These are phyloP conservation scores for Aurinia saxatilis DNA, from an alignment of 345 rosid genomes.

Conservation along the genomic window DNA sequence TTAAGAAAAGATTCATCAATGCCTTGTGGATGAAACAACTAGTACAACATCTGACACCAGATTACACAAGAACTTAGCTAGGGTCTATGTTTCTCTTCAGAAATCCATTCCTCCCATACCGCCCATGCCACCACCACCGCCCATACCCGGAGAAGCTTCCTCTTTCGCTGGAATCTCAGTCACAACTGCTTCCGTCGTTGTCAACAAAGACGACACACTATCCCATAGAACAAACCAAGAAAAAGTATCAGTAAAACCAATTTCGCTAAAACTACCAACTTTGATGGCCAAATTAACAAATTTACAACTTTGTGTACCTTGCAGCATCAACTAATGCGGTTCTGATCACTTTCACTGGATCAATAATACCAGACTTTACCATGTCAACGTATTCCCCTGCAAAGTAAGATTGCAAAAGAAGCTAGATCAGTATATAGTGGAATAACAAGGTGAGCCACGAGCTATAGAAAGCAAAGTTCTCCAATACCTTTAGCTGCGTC, in stretches of 20 bases:
- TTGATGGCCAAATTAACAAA: neutral
- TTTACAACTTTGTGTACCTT: slow-evolving; percentile 44
- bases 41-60: neutral
- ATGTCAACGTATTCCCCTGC: slow-evolving; percentile 68
- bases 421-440: neutral
- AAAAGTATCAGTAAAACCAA: slow-evolving; percentile 17
- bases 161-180: slow-evolving; percentile 83
- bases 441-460: neutral
- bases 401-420: neutral
- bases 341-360: slow-evolving; percentile 91
- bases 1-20: neutral
- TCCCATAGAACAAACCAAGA: neutral
- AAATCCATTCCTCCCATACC: slow-evolving; percentile 76
- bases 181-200: slow-evolving; percentile 87
- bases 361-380: slow-evolving; percentile 88
- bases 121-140: slow-evolving; percentile 45
- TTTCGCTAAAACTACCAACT: neutral
- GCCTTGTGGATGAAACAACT: slow-evolving; percentile 9
- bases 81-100: slow-evolving; percentile 36
- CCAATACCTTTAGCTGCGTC: slow-evolving; percentile 90
- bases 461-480: neutral
- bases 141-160: slow-evolving; percentile 51
- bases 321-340: slow-evolving; percentile 96
- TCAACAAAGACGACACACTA: slow-evolving; percentile 90
- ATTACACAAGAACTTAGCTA: neutral